phyloP scores from a whole-genome alignment of 2,329 filamentous ascomycete genomes.

The Epichloe typhina region DNA sequence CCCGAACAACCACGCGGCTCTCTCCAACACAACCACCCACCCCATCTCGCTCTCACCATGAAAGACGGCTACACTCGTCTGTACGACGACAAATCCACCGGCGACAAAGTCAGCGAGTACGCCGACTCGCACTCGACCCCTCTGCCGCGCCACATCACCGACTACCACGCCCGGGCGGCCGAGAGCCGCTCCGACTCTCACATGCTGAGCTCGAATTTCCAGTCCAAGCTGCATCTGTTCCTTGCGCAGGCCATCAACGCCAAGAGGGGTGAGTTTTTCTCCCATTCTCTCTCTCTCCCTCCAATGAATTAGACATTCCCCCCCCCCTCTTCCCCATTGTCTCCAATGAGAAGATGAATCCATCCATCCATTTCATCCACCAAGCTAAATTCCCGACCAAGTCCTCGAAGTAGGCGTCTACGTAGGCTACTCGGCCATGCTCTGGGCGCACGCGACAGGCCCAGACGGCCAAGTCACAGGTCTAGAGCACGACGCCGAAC shows the following conservation, averaged over 20 bases:
- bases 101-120: slow-evolving; percentile 28
- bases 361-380: background rate
- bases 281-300: too few relatives aligned
- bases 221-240: slow-evolving; percentile 27
- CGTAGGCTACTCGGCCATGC: slow-evolving; percentile 34
- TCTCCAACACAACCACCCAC: background rate
- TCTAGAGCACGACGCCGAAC: slow-evolving; percentile 32
- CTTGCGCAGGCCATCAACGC: slow-evolving; percentile 28
- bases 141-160: slow-evolving; percentile 27
- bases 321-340: too few relatives aligned
- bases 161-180: slow-evolving; percentile 25
- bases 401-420: slow-evolving; percentile 38
- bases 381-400: slow-evolving; percentile 8
- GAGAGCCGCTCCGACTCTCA: slow-evolving; percentile 16
- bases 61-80: slow-evolving; percentile 25
- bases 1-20: too few relatives aligned
- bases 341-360: too few relatives aligned
- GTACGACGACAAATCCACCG: slow-evolving; percentile 29
- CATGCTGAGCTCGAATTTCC: slow-evolving; percentile 29
- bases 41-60: slow-evolving; percentile 17
- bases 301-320: too few relatives aligned
- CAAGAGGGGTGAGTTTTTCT: slow-evolving; percentile 21
- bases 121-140: slow-evolving; percentile 27
- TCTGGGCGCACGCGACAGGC: slow-evolving; percentile 34
- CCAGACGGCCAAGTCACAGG: slow-evolving; percentile 28